Base-by-base conservation (phyloP, 2,329 filamentous ascomycete species). In the Gaeumannomyces tritici region DNA sequence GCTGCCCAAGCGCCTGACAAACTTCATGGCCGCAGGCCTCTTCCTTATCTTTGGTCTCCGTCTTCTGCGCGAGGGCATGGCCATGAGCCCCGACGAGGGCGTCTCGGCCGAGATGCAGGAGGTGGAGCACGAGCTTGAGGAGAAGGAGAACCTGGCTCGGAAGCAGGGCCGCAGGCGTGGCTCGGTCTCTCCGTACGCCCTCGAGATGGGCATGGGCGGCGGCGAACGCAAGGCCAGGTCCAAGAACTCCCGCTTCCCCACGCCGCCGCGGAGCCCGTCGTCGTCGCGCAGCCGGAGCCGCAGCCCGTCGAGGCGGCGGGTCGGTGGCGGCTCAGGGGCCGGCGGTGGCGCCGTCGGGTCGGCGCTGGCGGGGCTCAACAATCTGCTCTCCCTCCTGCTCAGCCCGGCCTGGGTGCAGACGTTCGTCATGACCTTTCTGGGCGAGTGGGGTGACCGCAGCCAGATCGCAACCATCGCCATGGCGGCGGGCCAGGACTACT, bases 401-500 rank as follows among this genome's bases (percentile, higher is more conserved):
- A 96, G 91, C 74, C 95, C 95, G 1, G 95, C 93, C 0, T 99
- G 95, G 95, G 95, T 99, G 18, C 93, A 98, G 76, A 99, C 95
- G 0, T 99, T 99, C 72, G 85, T 96, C 69, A 99, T 99, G 95
- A 99, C 95, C 2, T 99, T 99, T 77, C 78, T 99, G 33, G 95
- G 95, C 55, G 95, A 99, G 75, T 99, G 95, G 95, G 95, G 95
- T 63, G 95, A 99, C 71, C 87, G 95, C 68, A 96, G 91, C 73
- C 95, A 99, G 77, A 98, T 99, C 70, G 95, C 95, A 27, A 99
- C 95, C 0, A 96, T 99, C 72, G 95, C 95, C 62, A 99, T 99
- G 95, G 95, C 95, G 60, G 93, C 95, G 42, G 95, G 95, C 26
- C 91, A 96, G 74, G 95, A 99, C 73, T 99, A 98, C 75, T 98